These are phyloP conservation scores for Carallia brachiata DNA, from an alignment of 345 rosid species.

Conservation along the genomic window DNA sequence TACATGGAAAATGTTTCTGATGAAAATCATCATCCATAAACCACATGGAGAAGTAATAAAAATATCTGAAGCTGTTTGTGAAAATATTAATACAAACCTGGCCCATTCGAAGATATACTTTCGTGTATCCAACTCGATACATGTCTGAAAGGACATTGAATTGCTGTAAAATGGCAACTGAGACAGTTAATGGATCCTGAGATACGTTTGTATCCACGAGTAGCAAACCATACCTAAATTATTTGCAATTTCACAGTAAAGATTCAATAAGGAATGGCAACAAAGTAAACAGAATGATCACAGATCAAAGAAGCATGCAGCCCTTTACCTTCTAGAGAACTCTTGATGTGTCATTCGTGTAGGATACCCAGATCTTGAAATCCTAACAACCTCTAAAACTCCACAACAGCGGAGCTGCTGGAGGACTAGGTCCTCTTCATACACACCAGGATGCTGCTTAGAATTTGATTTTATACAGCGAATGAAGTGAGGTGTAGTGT, in stretches of 20 bases:
- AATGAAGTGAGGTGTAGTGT: slow-evolving; percentile 83
- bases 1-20: no score
- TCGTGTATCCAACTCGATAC: slow-evolving; percentile 93
- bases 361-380: slow-evolving; percentile 87
- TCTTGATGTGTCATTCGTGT: slow-evolving; percentile 83
- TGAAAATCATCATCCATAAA: no score
- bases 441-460: slow-evolving; percentile 60
- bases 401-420: slow-evolving; percentile 91
- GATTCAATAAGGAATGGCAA: slow-evolving; percentile 1
- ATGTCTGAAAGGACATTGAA: slow-evolving; percentile 68
- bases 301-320: slow-evolving; percentile 2
- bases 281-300: slow-evolving; percentile 2
- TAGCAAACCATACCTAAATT: slow-evolving; percentile 68
- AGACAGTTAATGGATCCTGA: slow-evolving; percentile 70
- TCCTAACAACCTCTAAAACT: slow-evolving; percentile 78
- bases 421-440: slow-evolving; percentile 67
- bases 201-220: slow-evolving; percentile 39
- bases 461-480: slow-evolving; percentile 84
- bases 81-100: slow-evolving; percentile 53
- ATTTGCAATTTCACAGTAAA: slow-evolving; percentile 16
- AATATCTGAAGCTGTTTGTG: background rate
- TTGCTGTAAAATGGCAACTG: slow-evolving; percentile 72
- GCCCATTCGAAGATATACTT: slow-evolving; percentile 72
- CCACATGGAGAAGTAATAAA: background rate
- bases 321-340: slow-evolving; percentile 66